phyloP scores from a whole-genome alignment of 108 stramenopile genomes.

The Skeletonema costatum region DNA sequence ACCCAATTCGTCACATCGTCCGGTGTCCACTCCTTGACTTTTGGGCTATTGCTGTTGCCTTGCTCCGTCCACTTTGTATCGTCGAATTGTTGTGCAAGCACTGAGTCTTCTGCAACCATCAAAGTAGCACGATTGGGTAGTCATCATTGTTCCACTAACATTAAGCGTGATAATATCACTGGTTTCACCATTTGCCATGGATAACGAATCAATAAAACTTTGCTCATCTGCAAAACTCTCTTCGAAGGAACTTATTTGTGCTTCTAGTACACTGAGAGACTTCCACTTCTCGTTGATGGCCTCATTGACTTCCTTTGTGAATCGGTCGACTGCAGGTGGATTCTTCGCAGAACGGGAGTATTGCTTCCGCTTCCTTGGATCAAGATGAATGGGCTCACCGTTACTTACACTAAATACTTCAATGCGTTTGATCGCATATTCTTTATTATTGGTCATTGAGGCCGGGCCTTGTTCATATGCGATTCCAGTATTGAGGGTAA shows the following conservation, averaged over 20 bases:
- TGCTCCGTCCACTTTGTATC: constrained; percentile 3
- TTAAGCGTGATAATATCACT: constrained; percentile 3
- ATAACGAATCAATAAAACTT: not conserved
- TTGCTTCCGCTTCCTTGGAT: not conserved
- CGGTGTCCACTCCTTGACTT: constrained; percentile 16
- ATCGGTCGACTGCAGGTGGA: not conserved
- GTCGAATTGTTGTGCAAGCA: constrained; percentile 19
- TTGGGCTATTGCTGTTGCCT: not conserved
- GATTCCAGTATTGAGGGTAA: not conserved
- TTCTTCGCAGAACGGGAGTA: not conserved
- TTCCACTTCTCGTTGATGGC: not conserved
- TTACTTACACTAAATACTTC: not conserved
- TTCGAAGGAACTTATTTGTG: constrained; percentile 4
- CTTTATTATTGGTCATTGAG: not conserved
- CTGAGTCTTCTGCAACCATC: not conserved
- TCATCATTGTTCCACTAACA: constrained; percentile 9
- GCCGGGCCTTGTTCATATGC: not conserved
- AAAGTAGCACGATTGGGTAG: not conserved
- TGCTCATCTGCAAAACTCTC: constrained; percentile 13
- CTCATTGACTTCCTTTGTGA: not conserved
- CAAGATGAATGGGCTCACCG: not conserved
- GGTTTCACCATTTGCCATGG: not conserved
- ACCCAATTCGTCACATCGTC: constrained; percentile 28
- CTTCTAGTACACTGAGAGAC: not conserved
- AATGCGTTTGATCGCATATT: not conserved